phyloP scores from a whole-genome alignment of 2,329 filamentous ascomycete genomes.

The Botrytis aclada region DNA sequence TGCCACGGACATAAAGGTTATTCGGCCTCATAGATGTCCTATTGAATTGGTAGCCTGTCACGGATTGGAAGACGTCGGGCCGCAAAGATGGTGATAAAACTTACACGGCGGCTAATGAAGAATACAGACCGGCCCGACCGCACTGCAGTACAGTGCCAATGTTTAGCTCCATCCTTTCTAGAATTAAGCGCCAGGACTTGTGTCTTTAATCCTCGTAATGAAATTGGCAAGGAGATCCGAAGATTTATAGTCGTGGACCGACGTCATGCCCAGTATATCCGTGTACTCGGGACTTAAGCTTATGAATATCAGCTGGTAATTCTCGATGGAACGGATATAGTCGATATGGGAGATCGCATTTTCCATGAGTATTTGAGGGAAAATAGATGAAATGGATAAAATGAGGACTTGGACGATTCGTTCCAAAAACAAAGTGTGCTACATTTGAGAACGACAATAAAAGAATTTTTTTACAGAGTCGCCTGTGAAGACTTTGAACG shows the following conservation, averaged over 20 bases:
- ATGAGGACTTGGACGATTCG: too few species aligned
- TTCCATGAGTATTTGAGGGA: neutral
- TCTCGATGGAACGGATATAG: neutral
- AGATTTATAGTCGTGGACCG: neutral
- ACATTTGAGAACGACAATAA: too few species aligned
- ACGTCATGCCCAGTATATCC: too few species aligned
- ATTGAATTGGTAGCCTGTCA: neutral
- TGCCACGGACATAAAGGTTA: neutral
- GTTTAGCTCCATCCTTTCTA: neutral
- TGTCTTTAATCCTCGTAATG: neutral
- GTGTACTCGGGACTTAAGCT: neutral
- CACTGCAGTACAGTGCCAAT: neutral
- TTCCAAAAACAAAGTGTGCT: neutral
- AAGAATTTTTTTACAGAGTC: neutral
- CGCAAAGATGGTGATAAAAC: neutral
- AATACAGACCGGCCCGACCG: neutral
- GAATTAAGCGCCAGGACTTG: neutral
- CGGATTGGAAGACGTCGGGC: neutral
- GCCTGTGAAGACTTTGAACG: neutral
- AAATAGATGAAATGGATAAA: neutral
- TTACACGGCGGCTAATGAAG: neutral
- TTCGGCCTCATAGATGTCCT: neutral
- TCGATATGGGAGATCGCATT: neutral
- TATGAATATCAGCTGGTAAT: neutral
- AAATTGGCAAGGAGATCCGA: neutral